Evolutionary conservation across 2,329 filamentous ascomycete genomes (phyloP).

Genomic region (Fusarium cyanostomum): DNA sequence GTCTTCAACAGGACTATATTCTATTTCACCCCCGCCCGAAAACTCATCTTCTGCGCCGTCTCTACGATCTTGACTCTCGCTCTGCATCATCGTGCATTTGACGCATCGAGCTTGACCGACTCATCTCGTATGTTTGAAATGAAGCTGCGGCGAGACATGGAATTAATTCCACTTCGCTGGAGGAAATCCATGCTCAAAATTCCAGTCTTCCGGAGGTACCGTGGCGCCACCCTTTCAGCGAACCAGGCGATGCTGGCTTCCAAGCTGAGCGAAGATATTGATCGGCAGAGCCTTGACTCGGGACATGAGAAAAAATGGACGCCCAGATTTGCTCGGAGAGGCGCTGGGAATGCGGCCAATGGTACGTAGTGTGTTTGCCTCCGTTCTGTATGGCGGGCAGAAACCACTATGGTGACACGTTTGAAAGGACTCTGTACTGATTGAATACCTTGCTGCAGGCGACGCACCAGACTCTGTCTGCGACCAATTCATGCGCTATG

Average conservation of each 20-base stretch:
- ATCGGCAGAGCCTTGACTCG: slow-evolving; percentile 36
- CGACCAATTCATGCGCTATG: slow-evolving; percentile 45
- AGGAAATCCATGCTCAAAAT: slow-evolving; percentile 42
- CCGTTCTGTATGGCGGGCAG: too few relatives aligned
- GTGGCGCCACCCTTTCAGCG: slow-evolving; percentile 14
- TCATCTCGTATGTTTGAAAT: too few relatives aligned
- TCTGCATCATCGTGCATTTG: slow-evolving; percentile 40
- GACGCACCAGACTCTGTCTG: slow-evolving; percentile 40
- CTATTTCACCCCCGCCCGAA: slow-evolving; percentile 41
- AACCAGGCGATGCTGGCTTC: slow-evolving; percentile 37
- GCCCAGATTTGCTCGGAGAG: slow-evolving; percentile 20
- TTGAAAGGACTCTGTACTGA: too few relatives aligned
- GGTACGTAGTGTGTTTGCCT: too few relatives aligned
- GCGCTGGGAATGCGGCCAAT: slow-evolving; percentile 31
- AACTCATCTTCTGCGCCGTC: slow-evolving; percentile 42
- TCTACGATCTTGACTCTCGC: slow-evolving; percentile 40
- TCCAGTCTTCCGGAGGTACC: slow-evolving; percentile 37
- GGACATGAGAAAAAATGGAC: slow-evolving; percentile 10
- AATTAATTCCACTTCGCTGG: slow-evolving; percentile 40
- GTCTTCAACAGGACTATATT: slow-evolving; percentile 27
- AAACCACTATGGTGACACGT: too few relatives aligned
- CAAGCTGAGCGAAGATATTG: slow-evolving; percentile 42
- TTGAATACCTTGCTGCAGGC: too few relatives aligned
- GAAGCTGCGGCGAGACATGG: too few relatives aligned
- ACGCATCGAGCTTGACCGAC: slow-evolving; percentile 35